These are phyloP conservation scores for Fusarium newnesense DNA, from an alignment of 2,329 filamentous ascomycete genomes.

Conservation along the genomic window DNA sequence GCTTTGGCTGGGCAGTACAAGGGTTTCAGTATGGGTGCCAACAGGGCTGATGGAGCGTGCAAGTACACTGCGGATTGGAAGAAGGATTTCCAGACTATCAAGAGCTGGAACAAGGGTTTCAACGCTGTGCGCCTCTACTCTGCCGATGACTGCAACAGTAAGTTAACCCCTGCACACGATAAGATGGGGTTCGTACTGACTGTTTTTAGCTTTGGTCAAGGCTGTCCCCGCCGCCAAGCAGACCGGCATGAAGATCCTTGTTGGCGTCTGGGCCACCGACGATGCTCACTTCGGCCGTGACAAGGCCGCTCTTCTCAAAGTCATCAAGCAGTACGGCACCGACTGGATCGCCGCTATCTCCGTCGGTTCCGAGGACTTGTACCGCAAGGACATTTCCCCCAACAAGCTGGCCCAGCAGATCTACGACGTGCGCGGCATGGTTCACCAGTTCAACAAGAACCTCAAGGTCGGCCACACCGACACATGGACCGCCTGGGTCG, in stretches of 20 bases:
- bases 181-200: background rate
- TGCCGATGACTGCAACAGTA: conserved; percentile 38
- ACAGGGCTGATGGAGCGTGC: conserved; percentile 36
- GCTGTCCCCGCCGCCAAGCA: conserved; percentile 42
- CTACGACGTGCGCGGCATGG: conserved; percentile 42
- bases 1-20: conserved; percentile 39
- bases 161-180: background rate
- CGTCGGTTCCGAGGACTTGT: conserved; percentile 40
- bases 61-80: conserved; percentile 41
- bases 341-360: conserved; percentile 40
- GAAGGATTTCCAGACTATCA: conserved; percentile 41
- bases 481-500: conserved; percentile 42
- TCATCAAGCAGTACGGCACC: conserved; percentile 41
- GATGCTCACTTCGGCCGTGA: conserved; percentile 39
- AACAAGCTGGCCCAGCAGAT: conserved; percentile 40
- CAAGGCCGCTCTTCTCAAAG: conserved; percentile 39
- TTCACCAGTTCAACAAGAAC: conserved; percentile 38
- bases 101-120: conserved; percentile 41
- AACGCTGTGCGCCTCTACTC: conserved; percentile 40
- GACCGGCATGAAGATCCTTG: conserved; percentile 38
- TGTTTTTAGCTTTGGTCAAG: conserved; percentile 32
- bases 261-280: conserved; percentile 39
- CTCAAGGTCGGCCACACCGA: conserved; percentile 41
- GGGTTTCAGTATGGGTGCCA: conserved; percentile 41
- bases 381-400: conserved; percentile 38